phyloP scores from a whole-genome alignment of 108 stramenopile genomes.

The Cyclotella choctawhatcheeana region DNA sequence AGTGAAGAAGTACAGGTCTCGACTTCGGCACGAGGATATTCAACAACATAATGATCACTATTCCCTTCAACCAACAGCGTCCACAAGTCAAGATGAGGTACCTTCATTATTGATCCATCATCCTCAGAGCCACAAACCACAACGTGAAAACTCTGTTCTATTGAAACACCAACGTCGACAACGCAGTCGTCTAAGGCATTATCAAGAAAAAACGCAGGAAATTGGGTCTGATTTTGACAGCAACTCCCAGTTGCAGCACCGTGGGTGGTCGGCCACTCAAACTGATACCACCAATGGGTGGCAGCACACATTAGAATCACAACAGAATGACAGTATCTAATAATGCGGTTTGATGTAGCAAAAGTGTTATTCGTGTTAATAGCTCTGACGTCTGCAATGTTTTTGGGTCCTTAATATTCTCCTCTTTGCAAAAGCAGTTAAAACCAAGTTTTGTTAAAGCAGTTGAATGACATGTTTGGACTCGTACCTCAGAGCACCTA shows the following conservation, averaged over 20 bases:
- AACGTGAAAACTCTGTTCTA: constrained; percentile 20
- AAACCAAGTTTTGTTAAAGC: no score
- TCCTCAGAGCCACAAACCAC: no score
- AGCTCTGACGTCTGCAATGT: no score
- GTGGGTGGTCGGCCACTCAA: constrained; percentile 43
- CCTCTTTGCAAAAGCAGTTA: no score
- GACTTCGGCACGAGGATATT: constrained; percentile 13
- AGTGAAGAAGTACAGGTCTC: neutral
- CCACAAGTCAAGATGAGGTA: constrained; percentile 2
- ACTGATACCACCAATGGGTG: constrained; percentile 29
- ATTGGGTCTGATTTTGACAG: neutral
- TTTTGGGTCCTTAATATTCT: no score
- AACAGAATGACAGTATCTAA: no score
- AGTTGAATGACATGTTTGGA: no score
- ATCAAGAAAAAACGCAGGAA: constrained; percentile 19
- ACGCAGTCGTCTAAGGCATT: constrained; percentile 38
- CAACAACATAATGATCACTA: neutral
- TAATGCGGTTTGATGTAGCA: no score
- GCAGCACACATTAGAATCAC: constrained; percentile 45
- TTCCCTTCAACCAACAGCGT: neutral
- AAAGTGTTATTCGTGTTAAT: no score
- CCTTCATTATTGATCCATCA: constrained; percentile 7
- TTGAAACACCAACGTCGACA: constrained; percentile 52
- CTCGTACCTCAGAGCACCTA: no score
- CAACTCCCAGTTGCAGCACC: constrained; percentile 40